Conservation (phyloP, 495 filamentous ascomycete genomes). For the Neurospora discreta region DNA sequence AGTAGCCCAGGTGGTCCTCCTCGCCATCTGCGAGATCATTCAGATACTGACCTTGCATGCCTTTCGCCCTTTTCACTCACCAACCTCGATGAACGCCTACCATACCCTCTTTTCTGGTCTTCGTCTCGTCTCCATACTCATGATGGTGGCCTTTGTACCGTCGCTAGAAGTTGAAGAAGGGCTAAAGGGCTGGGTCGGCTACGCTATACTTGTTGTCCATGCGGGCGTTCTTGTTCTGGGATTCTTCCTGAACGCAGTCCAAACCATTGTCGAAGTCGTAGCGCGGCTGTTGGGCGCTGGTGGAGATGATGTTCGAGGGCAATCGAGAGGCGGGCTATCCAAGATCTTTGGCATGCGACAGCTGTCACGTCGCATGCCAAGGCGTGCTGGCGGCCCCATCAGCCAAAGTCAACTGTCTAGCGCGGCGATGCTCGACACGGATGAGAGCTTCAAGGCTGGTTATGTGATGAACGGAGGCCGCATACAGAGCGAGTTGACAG, state of each 20-base stretch:
- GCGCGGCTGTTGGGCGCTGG: conserved; percentile 74
- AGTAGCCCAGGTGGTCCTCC: conserved; percentile 79
- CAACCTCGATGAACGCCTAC: conserved; percentile 96
- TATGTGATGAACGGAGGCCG: conserved; percentile 51
- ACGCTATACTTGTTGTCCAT: conserved; percentile 79
- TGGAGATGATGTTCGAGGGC: conserved; percentile 55
- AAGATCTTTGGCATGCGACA: conserved; percentile 93
- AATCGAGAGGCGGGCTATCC: conserved; percentile 73
- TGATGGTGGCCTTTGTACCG: conserved; percentile 82
- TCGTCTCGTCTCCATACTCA: conserved; percentile 64
- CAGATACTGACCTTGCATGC: conserved; percentile 78
- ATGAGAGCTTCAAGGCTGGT: conserved; percentile 52
- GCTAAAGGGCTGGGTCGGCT: conserved; percentile 88
- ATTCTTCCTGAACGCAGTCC: conserved; percentile 85
- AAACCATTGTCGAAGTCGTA: conserved; percentile 78
- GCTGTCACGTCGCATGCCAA: conserved; percentile 62
- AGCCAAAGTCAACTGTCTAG: conserved; percentile 71
- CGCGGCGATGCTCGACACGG: conserved; percentile 63
- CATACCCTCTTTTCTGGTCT: conserved; percentile 75
- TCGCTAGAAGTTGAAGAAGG: conserved; percentile 64
- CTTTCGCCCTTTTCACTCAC: conserved; percentile 78
- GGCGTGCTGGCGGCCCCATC: conserved; percentile 42
- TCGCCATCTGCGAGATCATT: conserved; percentile 90
- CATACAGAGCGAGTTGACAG: conserved; percentile 68
- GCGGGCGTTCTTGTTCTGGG: conserved; percentile 81